Evolutionary conservation across 495 filamentous ascomycete genomes (phyloP), one percentile per base, ranked within the genome.

Genomic region (Astrocystis sublimbata): DNA sequence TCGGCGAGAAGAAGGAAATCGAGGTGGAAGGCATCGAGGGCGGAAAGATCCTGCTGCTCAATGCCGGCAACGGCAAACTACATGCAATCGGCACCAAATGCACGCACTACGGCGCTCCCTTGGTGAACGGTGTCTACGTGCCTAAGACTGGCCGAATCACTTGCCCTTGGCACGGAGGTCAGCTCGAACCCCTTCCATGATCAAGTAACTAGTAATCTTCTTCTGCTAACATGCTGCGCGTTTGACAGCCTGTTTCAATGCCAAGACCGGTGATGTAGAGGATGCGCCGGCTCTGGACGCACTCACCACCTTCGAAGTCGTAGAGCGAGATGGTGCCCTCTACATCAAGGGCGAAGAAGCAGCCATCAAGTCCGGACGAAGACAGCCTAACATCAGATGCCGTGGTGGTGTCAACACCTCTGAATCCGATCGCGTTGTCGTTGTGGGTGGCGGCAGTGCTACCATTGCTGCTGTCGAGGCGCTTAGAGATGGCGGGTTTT

Each of bases 161-260:
- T 15, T 98, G 94, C 73, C 90, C 93, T 1, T 98, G 96, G 94
- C 92, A 97, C 74, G 92, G 92, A 78, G 91, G 91, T 93, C 72
- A 38, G 81, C 77, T 17, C 38, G 26, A 41, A 55, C 30, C 42
- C 13, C 23, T 30, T 17, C 2, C 42, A 49, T 23, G 15, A 7
- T 9, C 7, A 33, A 26, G 40, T n/a, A 12, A 19, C 7, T 28
- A 26, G 40, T n/a, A 12, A 19, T 24, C 28, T 31, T 31, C 30
- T 4, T 24, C 42, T 40, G 46, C 65, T 69, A 53, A 64, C 50
- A 42, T 51, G 3, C 47, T 28, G 17, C 10, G 6, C 33, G 65
- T 63, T 6, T 38, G 40, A 19, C 64, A 92, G 94, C 94, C 40
- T 98, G 94, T 80, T 98, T 97, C 76, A 91, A 91, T 62, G 85